Percentiles rank a stretch among this genome's conserved stretches.
Conservation (phyloP, 345 rosid genomes). For the Bruguiera parviflora region DNA sequence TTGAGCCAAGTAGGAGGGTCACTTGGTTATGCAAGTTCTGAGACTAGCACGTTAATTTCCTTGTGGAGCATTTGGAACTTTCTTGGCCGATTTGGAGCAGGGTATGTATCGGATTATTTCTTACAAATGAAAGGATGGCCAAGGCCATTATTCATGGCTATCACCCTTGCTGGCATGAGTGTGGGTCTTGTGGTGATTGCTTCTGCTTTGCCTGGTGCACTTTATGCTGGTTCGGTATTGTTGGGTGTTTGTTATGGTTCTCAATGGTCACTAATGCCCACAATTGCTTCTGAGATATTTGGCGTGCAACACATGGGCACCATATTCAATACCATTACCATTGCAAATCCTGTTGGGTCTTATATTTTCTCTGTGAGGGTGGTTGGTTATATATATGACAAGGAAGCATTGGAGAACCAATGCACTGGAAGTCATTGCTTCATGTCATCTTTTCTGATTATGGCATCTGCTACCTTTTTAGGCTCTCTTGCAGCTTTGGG, state of each 20-base stretch:
- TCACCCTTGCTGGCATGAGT: slow-evolving; percentile 41
- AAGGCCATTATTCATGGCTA: slow-evolving; percentile 52
- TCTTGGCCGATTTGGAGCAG: slow-evolving; percentile 44
- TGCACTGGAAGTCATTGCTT: slow-evolving; percentile 49
- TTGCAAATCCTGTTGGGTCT: slow-evolving; percentile 54
- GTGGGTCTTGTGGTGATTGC: slow-evolving; percentile 44
- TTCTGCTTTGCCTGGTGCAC: slow-evolving; percentile 42
- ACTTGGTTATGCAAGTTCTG: slow-evolving; percentile 40
- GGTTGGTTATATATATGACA: slow-evolving; percentile 47
- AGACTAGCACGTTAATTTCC: slow-evolving; percentile 36
- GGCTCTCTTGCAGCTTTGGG: slow-evolving; percentile 41
- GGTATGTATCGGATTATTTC: slow-evolving; percentile 43
- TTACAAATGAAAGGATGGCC: slow-evolving; percentile 37
- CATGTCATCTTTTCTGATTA: slow-evolving; percentile 41
- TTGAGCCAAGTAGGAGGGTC: slow-evolving; percentile 54
- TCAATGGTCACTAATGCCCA: slow-evolving; percentile 55
- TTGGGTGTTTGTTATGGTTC: slow-evolving; percentile 54
- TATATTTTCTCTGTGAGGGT: slow-evolving; percentile 49
- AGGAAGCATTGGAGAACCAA: slow-evolving; percentile 29
- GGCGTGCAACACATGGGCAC: slow-evolving; percentile 49
- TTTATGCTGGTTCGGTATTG: slow-evolving; percentile 42
- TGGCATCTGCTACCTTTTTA: slow-evolving; percentile 38
- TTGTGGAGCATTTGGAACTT: slow-evolving; percentile 56
- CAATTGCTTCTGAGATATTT: slow-evolving; percentile 48
- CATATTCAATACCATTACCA: slow-evolving; percentile 47